Evolutionary conservation across 768 basidiomycete species (phyloP).

Genomic region (Kwoniella sp.): DNA sequence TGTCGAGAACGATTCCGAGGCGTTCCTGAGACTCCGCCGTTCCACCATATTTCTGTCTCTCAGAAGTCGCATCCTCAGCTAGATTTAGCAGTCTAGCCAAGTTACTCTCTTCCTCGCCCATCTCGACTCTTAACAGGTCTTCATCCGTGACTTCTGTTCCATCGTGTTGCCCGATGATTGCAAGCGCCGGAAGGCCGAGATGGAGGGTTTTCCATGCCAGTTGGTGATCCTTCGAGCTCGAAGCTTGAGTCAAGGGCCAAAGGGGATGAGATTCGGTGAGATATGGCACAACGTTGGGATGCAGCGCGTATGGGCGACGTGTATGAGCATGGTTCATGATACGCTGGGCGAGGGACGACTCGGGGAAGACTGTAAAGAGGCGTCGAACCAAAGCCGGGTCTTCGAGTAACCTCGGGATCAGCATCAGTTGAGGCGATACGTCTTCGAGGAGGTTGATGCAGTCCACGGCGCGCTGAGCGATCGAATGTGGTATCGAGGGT

Average conservation of each 20-base stretch:
- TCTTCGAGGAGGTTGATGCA: slow-evolving; percentile 29
- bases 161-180: slow-evolving; percentile 7
- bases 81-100: slow-evolving; percentile 20
- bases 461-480: slow-evolving; percentile 17
- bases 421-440: background rate
- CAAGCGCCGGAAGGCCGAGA: slow-evolving; percentile 17
- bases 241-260: background rate
- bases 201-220: slow-evolving; percentile 31
- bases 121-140: slow-evolving; percentile 18
- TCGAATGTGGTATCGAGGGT: background rate
- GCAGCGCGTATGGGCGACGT: slow-evolving; percentile 13
- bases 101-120: slow-evolving; percentile 27
- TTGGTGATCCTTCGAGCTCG: background rate
- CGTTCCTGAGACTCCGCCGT: background rate
- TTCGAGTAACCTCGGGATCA: background rate
- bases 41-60: background rate
- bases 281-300: slow-evolving; percentile 18
- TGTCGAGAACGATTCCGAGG: slow-evolving; percentile 29
- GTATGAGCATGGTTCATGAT: background rate
- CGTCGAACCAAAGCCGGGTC: background rate
- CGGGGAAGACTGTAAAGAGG: background rate
- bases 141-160: background rate
- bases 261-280: slow-evolving; percentile 30
- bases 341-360: background rate
- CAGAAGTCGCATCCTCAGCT: slow-evolving; percentile 6